A percentile compares a stretch with the other conserved stretches of the same genome.
These are phyloP conservation scores for Royoungia palumana DNA, from an alignment of 768 basidiomycete species.

Conservation along the genomic window DNA sequence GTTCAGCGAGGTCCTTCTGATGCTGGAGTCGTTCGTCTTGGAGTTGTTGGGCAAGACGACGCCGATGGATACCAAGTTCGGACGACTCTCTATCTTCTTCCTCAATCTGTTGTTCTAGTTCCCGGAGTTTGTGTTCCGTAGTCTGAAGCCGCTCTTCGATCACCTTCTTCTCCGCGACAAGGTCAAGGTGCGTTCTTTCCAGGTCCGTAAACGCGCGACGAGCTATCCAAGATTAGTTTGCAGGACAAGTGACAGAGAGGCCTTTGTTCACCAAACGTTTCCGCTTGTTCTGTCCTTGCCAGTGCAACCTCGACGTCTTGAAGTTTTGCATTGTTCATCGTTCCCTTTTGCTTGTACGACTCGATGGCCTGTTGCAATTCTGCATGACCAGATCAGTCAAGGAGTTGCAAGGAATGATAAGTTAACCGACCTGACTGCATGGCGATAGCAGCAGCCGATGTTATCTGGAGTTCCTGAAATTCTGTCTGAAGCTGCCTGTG, in stretches of 20 bases:
- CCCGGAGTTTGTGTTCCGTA: constrained; percentile 51
- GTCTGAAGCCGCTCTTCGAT: constrained; percentile 46
- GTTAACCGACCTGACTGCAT: constrained; percentile 50
- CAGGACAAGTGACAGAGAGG: neutral
- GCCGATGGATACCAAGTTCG: constrained; percentile 60
- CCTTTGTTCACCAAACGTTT: constrained; percentile 50
- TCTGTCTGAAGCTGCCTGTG: constrained; percentile 57
- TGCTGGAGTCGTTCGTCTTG: constrained; percentile 78
- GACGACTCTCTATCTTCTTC: constrained; percentile 66
- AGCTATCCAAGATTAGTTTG: constrained; percentile 37
- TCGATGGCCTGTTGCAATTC: constrained; percentile 65
- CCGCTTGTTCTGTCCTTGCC: constrained; percentile 61
- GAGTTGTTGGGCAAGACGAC: constrained; percentile 69
- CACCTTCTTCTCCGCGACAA: constrained; percentile 49
- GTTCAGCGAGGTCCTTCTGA: constrained; percentile 74
- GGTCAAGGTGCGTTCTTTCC: constrained; percentile 54
- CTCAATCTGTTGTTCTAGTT: constrained; percentile 62
- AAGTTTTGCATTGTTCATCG: constrained; percentile 53
- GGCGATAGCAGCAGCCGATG: constrained; percentile 54
- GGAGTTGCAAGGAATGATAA: neutral
- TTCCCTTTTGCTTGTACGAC: constrained; percentile 61
- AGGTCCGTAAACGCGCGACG: constrained; percentile 58
- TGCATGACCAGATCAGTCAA: constrained; percentile 19
- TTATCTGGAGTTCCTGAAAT: constrained; percentile 62
- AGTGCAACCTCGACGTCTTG: constrained; percentile 68